Conservation (phyloP, 345 rosid species). For the Anacardium occidentale region DNA sequence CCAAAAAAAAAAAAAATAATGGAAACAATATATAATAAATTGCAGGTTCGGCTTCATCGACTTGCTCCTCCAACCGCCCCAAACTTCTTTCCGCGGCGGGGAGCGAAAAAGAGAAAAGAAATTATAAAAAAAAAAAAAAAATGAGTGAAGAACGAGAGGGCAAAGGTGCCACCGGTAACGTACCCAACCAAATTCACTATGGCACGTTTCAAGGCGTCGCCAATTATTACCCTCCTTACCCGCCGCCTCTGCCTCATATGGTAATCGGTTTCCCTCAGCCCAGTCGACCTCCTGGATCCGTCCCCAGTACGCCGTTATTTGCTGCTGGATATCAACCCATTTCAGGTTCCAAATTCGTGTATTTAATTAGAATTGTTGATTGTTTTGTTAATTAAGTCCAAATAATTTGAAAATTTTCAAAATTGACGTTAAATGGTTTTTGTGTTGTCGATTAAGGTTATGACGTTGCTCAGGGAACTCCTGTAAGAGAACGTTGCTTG, state of each 20-base stretch:
- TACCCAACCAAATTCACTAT: slow-evolving; percentile 42
- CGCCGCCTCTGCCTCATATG: slow-evolving; percentile 39
- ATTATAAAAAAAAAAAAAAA: background rate
- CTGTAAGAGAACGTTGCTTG: slow-evolving; percentile 46
- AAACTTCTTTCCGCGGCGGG: background rate
- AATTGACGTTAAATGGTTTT: background rate
- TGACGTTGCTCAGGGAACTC: slow-evolving; percentile 50
- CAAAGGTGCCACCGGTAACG: slow-evolving; percentile 29
- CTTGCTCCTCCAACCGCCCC: background rate
- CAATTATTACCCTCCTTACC: slow-evolving; percentile 53
- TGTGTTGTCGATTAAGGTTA: slow-evolving; percentile 45
- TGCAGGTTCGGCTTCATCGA: background rate
- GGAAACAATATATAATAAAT: background rate
- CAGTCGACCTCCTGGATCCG: slow-evolving; percentile 31
- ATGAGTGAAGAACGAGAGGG: slow-evolving; percentile 54
- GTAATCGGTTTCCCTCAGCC: slow-evolving; percentile 45
- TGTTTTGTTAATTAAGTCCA: background rate
- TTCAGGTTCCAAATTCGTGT: slow-evolving; percentile 30
- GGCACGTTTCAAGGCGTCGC: slow-evolving; percentile 95
- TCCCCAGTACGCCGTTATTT: slow-evolving; percentile 29
- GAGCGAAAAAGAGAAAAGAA: background rate
- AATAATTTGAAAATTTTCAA: too few species aligned
- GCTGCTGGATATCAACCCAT: slow-evolving; percentile 47
- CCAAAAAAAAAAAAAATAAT: background rate
- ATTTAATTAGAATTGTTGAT: background rate